Conservation (phyloP, 164 flowering plant genomes). For the Berberis vulgaris region DNA sequence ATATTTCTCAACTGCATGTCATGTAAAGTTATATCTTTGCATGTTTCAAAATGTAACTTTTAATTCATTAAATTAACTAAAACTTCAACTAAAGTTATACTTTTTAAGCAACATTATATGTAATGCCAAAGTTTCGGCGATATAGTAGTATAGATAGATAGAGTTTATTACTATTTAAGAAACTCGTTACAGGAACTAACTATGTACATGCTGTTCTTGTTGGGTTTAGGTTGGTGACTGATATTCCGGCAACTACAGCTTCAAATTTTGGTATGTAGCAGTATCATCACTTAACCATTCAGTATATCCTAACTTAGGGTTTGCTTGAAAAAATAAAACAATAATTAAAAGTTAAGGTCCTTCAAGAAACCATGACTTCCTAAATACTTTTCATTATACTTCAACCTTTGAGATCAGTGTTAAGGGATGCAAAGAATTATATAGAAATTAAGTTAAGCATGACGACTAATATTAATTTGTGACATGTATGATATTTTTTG, state of each 20-base stretch:
- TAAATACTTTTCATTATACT: no score
- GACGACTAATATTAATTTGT: no score
- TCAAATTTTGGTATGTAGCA: conserved; percentile 3
- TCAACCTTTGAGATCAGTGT: no score
- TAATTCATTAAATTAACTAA: not conserved
- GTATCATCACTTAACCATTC: not conserved
- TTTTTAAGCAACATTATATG: not conserved
- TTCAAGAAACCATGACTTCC: no score
- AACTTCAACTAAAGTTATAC: not conserved
- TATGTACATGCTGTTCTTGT: not conserved
- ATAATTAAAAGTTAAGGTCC: no score
- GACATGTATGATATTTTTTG: no score
- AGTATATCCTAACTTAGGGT: no score
- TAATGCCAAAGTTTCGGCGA: not conserved
- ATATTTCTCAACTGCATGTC: not conserved
- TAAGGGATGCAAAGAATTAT: no score
- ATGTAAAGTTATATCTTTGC: not conserved
- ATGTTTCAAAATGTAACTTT: not conserved
- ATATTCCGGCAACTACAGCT: conserved; percentile 6
- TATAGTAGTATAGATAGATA: not conserved
- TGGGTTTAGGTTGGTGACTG: conserved; percentile 9
- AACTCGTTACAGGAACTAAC: no score
- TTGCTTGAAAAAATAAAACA: no score
- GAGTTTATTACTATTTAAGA: not conserved
- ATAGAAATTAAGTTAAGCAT: no score